Evolutionary conservation across 169 alveolate species (phyloP), one percentile per base, ranked within the genome.

Genomic region (Pseudocohnilembus persalinus): DNA sequence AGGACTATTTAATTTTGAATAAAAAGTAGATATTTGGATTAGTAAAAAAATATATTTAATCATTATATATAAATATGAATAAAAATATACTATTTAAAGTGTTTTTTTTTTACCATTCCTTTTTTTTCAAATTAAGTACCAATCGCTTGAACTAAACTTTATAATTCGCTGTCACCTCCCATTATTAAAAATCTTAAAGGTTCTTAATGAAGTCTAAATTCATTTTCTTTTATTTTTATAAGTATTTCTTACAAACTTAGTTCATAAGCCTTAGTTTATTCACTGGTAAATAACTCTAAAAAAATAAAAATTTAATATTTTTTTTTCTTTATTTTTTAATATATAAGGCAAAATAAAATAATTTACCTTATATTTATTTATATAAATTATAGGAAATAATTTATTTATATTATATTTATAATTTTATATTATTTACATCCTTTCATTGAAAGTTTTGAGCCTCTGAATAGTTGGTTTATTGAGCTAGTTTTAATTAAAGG

Each of bases 141-240:
- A 31, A 86, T 32, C 16, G 80, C 29, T 83, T 80, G 74, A 26
- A 83, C 77, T n/a, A 86, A 73, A 63, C 78, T 68, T 74, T 74
- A 73, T 29, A 86, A 29, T 81, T 86, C 86, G 15, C 78, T 76
- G 32, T 86, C 90, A 29, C 86, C 84, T 80, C 90, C 90, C 68
- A 86, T 79, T 28, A 86, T 83, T 4, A 86, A 34, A 28, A 86
- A 80, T 81, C 90, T 86, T 25, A 77, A 76, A 27, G 90, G 90
- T 65, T 86, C 83, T 29, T 79, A 49, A 80, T 86, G 79, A 0
- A 80, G 68, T 28, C 87, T 86, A 30, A 74, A 29, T 32, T 84
- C 28, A 65, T 77, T 77, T 77, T 34, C 72, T 30, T 80, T 73
- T 24, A 1, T 31, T 0, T 27, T 24, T 31, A 1, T 31, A 75